These are phyloP conservation scores for Diaporthe nobilis DNA, from an alignment of 2,329 filamentous ascomycete species.

Conservation along the genomic window DNA sequence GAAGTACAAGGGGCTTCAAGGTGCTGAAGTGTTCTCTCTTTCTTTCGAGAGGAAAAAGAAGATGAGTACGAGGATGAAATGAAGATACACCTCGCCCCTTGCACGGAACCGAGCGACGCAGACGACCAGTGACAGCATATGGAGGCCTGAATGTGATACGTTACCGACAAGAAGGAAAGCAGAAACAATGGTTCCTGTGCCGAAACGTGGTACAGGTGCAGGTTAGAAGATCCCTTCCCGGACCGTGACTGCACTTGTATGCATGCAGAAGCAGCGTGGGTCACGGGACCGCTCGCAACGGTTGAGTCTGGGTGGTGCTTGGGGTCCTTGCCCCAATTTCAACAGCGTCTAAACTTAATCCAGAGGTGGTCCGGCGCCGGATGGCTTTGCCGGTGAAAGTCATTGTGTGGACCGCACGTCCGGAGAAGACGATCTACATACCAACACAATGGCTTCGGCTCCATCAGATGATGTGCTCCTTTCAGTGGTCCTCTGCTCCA, in stretches of 20 bases:
- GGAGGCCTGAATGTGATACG: constrained; percentile 5
- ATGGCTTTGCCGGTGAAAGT: background rate
- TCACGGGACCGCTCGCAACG: background rate
- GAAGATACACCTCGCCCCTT: background rate
- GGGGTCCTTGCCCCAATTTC: background rate
- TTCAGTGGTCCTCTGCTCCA: background rate
- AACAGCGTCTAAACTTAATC: constrained; percentile 6
- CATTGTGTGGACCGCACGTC: background rate
- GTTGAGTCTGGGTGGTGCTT: background rate
- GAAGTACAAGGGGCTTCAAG: background rate
- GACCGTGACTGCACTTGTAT: constrained; percentile 10
- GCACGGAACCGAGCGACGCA: background rate
- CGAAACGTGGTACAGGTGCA: constrained; percentile 23
- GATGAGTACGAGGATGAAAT: background rate
- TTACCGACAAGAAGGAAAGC: background rate
- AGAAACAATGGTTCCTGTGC: background rate
- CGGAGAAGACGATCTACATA: constrained; percentile 9
- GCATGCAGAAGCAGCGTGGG: background rate
- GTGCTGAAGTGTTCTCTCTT: background rate
- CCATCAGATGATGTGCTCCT: background rate
- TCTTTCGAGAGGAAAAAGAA: too few species aligned
- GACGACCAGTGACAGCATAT: background rate
- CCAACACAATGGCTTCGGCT: background rate
- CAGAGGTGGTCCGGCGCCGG: background rate
- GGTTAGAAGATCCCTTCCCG: constrained; percentile 2